Evolutionary conservation across 2,329 filamentous ascomycete genomes (phyloP).

Genomic region (Ampelomyces quisqualis): DNA sequence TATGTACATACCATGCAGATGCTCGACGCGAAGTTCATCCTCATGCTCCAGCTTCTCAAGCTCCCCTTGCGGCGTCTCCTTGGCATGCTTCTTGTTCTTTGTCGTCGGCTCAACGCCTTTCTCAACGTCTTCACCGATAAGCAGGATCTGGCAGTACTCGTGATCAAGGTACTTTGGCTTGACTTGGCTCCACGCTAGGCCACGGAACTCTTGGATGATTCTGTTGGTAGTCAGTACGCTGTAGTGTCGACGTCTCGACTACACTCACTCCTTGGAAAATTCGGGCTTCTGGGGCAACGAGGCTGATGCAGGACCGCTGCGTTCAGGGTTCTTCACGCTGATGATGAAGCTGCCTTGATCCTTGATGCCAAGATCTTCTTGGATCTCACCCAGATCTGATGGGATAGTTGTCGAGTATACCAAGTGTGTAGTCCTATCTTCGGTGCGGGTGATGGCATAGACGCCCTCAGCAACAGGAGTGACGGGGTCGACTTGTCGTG

Average conservation of each 20-base stretch:
- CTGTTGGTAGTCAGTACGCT: constrained; percentile 44
- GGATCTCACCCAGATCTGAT: constrained; percentile 66
- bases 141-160: constrained; percentile 71
- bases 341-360: constrained; percentile 75
- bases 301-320: constrained; percentile 63
- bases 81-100: constrained; percentile 57
- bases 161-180: constrained; percentile 74
- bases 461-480: constrained; percentile 81
- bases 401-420: constrained; percentile 79
- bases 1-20: constrained; percentile 53
- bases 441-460: constrained; percentile 73
- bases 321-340: constrained; percentile 77
- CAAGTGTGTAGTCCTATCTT: constrained; percentile 69
- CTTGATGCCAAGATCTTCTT: constrained; percentile 71
- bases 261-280: constrained; percentile 67
- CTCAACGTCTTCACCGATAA: constrained; percentile 69
- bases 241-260: neutral
- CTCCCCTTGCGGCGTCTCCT: constrained; percentile 67
- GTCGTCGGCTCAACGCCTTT: constrained; percentile 59
- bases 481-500: constrained; percentile 66
- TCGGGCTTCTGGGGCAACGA: constrained; percentile 65
- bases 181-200: constrained; percentile 72
- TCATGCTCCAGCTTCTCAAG: constrained; percentile 74
- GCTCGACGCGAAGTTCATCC: constrained; percentile 66
- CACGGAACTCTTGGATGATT: constrained; percentile 69